Evolutionary conservation across 2,329 filamentous ascomycete species (phyloP), one percentile per base, ranked within the genome.

Genomic region (Cadophora luteo-olivacea): DNA sequence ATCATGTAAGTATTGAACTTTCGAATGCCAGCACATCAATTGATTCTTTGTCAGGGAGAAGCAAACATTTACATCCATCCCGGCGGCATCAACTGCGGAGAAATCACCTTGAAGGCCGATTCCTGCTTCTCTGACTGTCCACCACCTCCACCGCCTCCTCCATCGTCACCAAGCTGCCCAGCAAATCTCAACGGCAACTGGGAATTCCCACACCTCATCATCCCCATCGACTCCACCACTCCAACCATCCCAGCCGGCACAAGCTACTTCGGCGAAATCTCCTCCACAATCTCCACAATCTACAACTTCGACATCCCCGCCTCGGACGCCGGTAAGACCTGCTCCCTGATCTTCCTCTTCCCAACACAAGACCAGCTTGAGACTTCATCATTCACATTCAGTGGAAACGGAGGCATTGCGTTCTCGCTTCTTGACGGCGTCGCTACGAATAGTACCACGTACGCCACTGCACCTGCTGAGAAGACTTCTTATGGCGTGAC

Each of bases 301-400:
- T 91, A 89, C 84, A 90, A 91, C 81, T 92, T 92, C 79, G 88
- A 90, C 75, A 86, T 92, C 58, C 86, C 85, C 0, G 71, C 79
- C 6, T 78, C 79, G 3, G 83, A 87, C 73, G 73, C 81, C 8
- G 87, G 86, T 73, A 87, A 87, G 80, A 86, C 80, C 9, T 92
- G 90, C 81, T 85, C 83, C 66, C 81, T 92, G 12, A 80, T 88
- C 67, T 92, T 92, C 84, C 81, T 91, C 48, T 86, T 91, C 79
- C 89, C 90, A 14, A 72, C 80, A 62, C 78, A 86, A 69, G 73
- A 81, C 22, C 79, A 88, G 41, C 84, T 90, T n/a, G 78, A 86
- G 78, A 89, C 87, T 0, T 88, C 87, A 0, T 81, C 82, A 16
- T 90, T 81, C 78, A 84, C 80, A 32, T 86, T 85, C 75, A 85